These are phyloP conservation scores for Encephalitozoon hellem DNA, from an alignment of 371 early-diverging fungal genomes.

Conservation along the genomic window DNA sequence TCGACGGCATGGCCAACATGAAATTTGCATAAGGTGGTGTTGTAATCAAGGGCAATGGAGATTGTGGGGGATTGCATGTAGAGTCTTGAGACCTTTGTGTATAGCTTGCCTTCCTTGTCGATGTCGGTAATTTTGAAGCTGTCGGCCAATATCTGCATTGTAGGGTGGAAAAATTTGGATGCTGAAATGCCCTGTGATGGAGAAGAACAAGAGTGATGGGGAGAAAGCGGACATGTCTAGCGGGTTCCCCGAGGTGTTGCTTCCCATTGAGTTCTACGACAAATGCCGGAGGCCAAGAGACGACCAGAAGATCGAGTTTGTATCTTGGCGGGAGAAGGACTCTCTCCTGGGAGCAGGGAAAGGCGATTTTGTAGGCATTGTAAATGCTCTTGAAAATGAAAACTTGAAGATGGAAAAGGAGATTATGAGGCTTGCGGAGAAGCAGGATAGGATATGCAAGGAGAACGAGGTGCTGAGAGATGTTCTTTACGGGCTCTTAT, in stretches of 20 bases:
- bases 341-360: background rate
- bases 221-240: background rate
- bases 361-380: background rate
- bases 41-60: conserved; percentile 19
- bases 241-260: background rate
- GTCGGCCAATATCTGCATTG: conserved; percentile 22
- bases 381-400: background rate
- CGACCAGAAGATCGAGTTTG: background rate
- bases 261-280: background rate
- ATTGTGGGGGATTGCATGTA: background rate
- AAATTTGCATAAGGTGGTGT: conserved; percentile 1
- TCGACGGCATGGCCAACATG: conserved; percentile 5
- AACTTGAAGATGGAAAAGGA: background rate
- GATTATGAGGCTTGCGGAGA: background rate
- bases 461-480: background rate
- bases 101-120: conserved; percentile 30
- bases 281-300: background rate
- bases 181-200: background rate
- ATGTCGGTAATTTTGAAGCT: conserved; percentile 9
- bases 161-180: conserved; percentile 2
- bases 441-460: background rate
- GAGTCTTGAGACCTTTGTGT: conserved; percentile 25
- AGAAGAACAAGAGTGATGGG: background rate
- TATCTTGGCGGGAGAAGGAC: background rate
- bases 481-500: background rate